These are phyloP conservation scores for Eutrema salsugineum DNA, from an alignment of 441 rosid species.

Conservation along the genomic window DNA sequence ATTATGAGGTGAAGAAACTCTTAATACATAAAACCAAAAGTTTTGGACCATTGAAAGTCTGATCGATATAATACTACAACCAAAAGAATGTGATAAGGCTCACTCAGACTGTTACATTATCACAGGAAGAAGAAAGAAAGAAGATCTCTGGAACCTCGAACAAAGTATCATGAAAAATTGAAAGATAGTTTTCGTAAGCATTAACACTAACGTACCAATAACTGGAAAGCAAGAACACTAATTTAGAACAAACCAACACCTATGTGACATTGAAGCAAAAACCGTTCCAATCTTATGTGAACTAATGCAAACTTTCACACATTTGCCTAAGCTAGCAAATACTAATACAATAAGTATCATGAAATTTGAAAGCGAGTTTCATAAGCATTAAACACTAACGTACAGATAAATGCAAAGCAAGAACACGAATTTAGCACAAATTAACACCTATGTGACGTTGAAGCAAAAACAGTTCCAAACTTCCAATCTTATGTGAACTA, in stretches of 20 bases:
- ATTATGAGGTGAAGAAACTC: neutral
- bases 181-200: too few species aligned
- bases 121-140: neutral
- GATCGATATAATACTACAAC: neutral
- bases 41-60: neutral
- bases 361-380: neutral
- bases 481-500: neutral
- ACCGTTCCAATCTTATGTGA: too few species aligned
- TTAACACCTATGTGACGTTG: neutral
- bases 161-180: too few species aligned
- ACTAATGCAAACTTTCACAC: too few species aligned
- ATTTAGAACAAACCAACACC: too few species aligned
- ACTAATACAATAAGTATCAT: too few species aligned
- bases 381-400: neutral
- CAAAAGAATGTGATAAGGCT: neutral
- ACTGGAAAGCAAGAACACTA: too few species aligned
- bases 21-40: neutral
- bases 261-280: too few species aligned
- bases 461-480: slow-evolving; percentile 1
- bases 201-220: too few species aligned
- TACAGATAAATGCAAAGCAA: neutral
- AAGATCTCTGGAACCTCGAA: neutral
- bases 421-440: neutral
- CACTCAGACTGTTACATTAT: neutral
- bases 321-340: too few species aligned